These are phyloP conservation scores for Xylaria digitata DNA, from an alignment of 2,329 filamentous ascomycete species.

Conservation along the genomic window DNA sequence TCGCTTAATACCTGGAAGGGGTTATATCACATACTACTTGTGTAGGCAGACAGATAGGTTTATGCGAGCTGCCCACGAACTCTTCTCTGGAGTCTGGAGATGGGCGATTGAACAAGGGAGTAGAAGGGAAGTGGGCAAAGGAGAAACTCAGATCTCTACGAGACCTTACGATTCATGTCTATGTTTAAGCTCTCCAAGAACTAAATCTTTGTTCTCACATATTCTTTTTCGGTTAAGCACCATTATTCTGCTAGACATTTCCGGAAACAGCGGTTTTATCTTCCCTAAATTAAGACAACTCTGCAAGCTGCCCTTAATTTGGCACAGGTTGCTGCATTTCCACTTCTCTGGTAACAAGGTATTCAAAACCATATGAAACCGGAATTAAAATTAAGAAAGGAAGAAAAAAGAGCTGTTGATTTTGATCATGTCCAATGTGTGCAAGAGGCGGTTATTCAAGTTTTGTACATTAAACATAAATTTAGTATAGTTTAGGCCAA, in stretches of 20 bases:
- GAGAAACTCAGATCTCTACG: not conserved
- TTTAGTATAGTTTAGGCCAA: not conserved
- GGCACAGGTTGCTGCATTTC: not conserved
- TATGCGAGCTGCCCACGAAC: constrained; percentile 10
- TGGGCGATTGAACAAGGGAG: constrained; percentile 24
- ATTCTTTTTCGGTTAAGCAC: constrained; percentile 16
- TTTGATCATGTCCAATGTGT: not conserved
- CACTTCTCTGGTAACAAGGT: not conserved
- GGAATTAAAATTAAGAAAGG: constrained; percentile 5
- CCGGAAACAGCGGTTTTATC: constrained; percentile 23
- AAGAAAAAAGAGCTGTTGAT: not conserved
- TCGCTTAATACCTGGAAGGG: not conserved
- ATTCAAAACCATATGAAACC: constrained; percentile 23
- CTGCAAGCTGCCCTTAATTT: constrained; percentile 2
- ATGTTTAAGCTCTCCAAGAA: constrained; percentile 10
- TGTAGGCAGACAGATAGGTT: not conserved
- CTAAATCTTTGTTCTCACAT: constrained; percentile 35
- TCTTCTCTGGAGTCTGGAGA: constrained; percentile 6
- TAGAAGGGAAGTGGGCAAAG: constrained; percentile 17
- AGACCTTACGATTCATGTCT: constrained; percentile 19
- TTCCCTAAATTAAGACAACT: constrained; percentile 27
- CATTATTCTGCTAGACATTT: constrained; percentile 26
- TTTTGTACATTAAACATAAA: not conserved
- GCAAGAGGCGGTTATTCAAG: not conserved
- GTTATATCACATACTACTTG: constrained; percentile 3